Conservation (phyloP, 2,329 filamentous ascomycete genomes). For the Gnomoniopsis smithogilvyi region DNA sequence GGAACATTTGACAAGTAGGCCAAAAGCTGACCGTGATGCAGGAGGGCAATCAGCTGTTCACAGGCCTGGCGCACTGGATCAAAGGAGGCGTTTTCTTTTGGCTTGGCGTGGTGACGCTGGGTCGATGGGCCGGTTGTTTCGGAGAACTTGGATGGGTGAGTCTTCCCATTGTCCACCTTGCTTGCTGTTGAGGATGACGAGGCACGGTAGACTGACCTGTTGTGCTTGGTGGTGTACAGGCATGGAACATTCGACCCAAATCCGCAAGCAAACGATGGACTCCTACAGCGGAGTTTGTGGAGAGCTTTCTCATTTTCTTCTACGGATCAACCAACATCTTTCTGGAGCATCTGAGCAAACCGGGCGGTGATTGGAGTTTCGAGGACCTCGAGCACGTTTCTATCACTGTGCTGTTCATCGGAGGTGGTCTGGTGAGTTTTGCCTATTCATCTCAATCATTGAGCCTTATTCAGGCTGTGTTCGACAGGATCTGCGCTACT, state of each 20-base stretch:
- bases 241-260: slow-evolving; percentile 82
- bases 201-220: slow-evolving; percentile 10
- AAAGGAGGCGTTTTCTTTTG: slow-evolving; percentile 96
- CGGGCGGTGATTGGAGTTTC: slow-evolving; percentile 68
- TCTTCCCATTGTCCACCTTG: slow-evolving; percentile 19
- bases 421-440: slow-evolving; percentile 73
- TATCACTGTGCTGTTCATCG: slow-evolving; percentile 91
- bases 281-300: slow-evolving; percentile 82
- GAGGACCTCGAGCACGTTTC: slow-evolving; percentile 88
- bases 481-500: slow-evolving; percentile 11
- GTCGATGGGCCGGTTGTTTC: slow-evolving; percentile 87
- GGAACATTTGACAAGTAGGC: background rate
- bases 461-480: background rate
- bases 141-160: slow-evolving; percentile 80
- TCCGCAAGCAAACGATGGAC: slow-evolving; percentile 57
- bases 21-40: slow-evolving; percentile 28
- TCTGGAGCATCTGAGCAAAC: slow-evolving; percentile 78
- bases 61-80: slow-evolving; percentile 86
- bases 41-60: slow-evolving; percentile 70
- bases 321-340: slow-evolving; percentile 92
- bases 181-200: background rate
- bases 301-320: slow-evolving; percentile 84
- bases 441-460: background rate
- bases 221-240: slow-evolving; percentile 36
- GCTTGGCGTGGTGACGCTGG: slow-evolving; percentile 83